Conservation (phyloP, 805 yeast genomes). For the Saccharomycopsis guyanensis region DNA sequence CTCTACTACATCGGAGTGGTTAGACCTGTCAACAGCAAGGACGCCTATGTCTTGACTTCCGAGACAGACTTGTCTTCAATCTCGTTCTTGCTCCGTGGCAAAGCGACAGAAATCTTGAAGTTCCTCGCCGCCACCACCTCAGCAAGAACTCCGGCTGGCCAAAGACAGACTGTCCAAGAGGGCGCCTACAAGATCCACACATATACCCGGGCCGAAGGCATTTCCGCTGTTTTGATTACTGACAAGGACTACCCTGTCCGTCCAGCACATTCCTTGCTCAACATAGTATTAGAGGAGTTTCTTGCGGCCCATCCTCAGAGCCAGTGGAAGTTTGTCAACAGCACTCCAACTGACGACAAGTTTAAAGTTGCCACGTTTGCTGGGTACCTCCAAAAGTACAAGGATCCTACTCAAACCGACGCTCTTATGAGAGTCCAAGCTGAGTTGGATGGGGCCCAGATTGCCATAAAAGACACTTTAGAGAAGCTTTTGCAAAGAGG, state of each 20-base stretch:
- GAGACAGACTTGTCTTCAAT: constrained; percentile 81
- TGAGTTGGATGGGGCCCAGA: constrained; percentile 95
- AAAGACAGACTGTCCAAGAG: constrained; percentile 92
- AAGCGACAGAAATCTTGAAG: constrained; percentile 89
- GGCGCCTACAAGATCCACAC: constrained; percentile 83
- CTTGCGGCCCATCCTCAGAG: constrained; percentile 68
- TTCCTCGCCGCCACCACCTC: constrained; percentile 89
- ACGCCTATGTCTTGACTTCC: constrained; percentile 68
- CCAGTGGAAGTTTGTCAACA: constrained; percentile 47
- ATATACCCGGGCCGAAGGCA: constrained; percentile 81
- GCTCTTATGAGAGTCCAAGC: constrained; percentile 95
- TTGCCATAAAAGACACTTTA: constrained; percentile 90
- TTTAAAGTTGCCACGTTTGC: constrained; percentile 56
- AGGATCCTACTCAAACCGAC: constrained; percentile 96
- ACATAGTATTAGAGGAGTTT: constrained; percentile 88
- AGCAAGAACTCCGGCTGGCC: constrained; percentile 79
- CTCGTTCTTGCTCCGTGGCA: constrained; percentile 77
- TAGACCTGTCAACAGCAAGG: constrained; percentile 48
- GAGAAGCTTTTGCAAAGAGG: constrained; percentile 94
- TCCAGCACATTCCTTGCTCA: constrained; percentile 89
- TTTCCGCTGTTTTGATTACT: constrained; percentile 85
- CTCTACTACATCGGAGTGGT: constrained; percentile 84
- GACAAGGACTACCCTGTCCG: constrained; percentile 96
- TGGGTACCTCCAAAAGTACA: constrained; percentile 71
- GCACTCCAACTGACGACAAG: constrained; percentile 23